Percentiles rank a stretch among this genome's conserved stretches.
These are phyloP conservation scores for Cyberlindnera amylophila DNA, from an alignment of 805 yeast genomes.

Conservation along the genomic window DNA sequence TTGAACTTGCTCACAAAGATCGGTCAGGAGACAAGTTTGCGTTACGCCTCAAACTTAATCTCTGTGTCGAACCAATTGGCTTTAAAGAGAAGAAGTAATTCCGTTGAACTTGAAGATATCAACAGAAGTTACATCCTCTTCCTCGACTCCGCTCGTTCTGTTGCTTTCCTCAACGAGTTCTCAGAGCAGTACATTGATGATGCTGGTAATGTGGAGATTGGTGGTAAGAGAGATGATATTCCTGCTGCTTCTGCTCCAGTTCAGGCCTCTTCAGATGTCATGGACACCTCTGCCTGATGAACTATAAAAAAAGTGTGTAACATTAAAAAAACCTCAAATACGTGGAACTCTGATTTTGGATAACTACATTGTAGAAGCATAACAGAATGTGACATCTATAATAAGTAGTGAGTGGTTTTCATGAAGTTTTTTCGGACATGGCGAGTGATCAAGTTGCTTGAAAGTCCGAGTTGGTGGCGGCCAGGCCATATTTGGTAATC, in stretches of 20 bases:
- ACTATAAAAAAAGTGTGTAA: too few relatives aligned
- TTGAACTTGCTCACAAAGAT: conserved; percentile 83
- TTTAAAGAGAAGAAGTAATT: conserved; percentile 65
- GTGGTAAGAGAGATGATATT: conserved; percentile 30
- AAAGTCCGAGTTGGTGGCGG: neutral
- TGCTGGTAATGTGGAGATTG: conserved; percentile 64
- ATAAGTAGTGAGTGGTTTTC: neutral
- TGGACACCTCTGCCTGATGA: conserved; percentile 34
- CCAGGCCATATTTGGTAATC: neutral
- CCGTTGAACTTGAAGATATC: conserved; percentile 75
- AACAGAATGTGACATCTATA: neutral
- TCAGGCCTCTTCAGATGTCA: conserved; percentile 28
- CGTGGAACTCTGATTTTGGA: neutral
- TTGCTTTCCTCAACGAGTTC: conserved; percentile 72
- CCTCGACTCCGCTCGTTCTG: conserved; percentile 86
- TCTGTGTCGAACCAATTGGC: conserved; percentile 88
- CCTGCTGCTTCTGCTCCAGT: conserved; percentile 30
- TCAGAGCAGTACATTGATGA: conserved; percentile 73
- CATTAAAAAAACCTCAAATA: neutral
- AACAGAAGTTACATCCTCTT: conserved; percentile 85
- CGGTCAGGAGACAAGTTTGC: conserved; percentile 83
- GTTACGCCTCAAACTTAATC: conserved; percentile 89
- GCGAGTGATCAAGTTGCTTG: neutral
- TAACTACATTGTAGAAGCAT: neutral
- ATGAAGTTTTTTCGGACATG: neutral